phyloP scores from a whole-genome alignment of 1,284 basidiomycete species.

The Afroboletus lepidellus region DNA sequence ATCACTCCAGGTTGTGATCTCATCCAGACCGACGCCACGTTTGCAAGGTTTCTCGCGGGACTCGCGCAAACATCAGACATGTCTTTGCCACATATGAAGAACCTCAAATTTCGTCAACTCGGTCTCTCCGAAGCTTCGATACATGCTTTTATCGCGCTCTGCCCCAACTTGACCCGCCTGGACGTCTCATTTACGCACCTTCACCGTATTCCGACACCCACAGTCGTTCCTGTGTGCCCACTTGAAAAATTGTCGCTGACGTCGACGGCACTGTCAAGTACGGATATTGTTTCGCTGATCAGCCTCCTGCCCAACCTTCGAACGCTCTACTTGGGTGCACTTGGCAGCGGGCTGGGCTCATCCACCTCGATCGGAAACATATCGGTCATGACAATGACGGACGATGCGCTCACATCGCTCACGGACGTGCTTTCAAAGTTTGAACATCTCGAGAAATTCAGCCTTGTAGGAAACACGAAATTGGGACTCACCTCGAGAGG shows the following conservation, averaged over 20 bases:
- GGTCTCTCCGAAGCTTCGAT: constrained; percentile 50
- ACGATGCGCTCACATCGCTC: constrained; percentile 45
- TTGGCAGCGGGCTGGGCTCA: constrained; percentile 51
- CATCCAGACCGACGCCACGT: constrained; percentile 55
- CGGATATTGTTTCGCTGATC: constrained; percentile 44
- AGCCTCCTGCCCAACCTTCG: constrained; percentile 41
- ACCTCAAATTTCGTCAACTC: constrained; percentile 60
- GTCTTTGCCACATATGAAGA: constrained; percentile 42
- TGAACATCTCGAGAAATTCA: constrained; percentile 48
- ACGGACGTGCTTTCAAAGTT: constrained; percentile 42
- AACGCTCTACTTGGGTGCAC: constrained; percentile 57
- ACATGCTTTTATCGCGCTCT: constrained; percentile 42
- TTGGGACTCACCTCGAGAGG: constrained; percentile 42
- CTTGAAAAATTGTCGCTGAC: constrained; percentile 63
- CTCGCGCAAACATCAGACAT: constrained; percentile 28
- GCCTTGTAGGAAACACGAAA: constrained; percentile 61
- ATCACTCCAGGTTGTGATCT: background rate
- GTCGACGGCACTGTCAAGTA: constrained; percentile 47
- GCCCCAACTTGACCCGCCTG: constrained; percentile 51
- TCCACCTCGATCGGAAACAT: constrained; percentile 45
- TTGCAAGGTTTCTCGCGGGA: constrained; percentile 44
- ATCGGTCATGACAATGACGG: constrained; percentile 55
- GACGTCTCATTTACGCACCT: constrained; percentile 67
- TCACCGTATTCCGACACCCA: constrained; percentile 31
- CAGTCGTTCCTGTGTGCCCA: constrained; percentile 16